A percentile compares a stretch with the other conserved stretches of the same genome.
Conservation (phyloP, 768 basidiomycete species). For the Pisolithus sp. region DNA sequence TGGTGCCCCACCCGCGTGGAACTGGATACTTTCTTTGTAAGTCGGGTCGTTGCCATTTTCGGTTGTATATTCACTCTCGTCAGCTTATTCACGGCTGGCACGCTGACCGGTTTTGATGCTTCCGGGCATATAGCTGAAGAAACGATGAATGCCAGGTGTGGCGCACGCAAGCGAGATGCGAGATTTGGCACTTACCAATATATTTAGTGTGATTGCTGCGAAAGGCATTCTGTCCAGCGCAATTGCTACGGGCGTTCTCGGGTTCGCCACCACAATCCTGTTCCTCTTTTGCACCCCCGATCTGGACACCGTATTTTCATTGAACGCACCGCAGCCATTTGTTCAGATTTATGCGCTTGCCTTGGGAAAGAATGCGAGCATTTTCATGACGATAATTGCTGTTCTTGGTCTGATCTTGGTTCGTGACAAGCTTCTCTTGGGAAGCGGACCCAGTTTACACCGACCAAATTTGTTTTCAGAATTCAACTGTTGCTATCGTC, state of each 20-base stretch:
- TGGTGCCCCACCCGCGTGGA: conserved; percentile 82
- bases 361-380: conserved; percentile 68
- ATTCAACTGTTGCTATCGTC: conserved; percentile 81
- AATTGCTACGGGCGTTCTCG: conserved; percentile 71
- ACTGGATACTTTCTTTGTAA: conserved; percentile 85
- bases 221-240: conserved; percentile 78
- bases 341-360: conserved; percentile 84
- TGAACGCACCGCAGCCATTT: conserved; percentile 86
- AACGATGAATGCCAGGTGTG: conserved; percentile 70
- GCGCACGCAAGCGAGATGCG: background rate
- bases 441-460: background rate
- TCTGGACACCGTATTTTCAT: conserved; percentile 64
- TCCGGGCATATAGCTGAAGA: conserved; percentile 86
- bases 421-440: conserved; percentile 15
- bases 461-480: conserved; percentile 35
- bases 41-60: conserved; percentile 13
- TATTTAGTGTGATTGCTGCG: conserved; percentile 61
- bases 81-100: conserved; percentile 82
- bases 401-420: conserved; percentile 82
- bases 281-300: conserved; percentile 84
- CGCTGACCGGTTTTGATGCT: conserved; percentile 87
- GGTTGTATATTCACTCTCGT: conserved; percentile 12
- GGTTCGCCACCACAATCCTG: conserved; percentile 70
- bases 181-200: background rate
- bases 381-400: conserved; percentile 86